Conservation (phyloP, 306 rosid genomes). For the Vicia faba region DNA sequence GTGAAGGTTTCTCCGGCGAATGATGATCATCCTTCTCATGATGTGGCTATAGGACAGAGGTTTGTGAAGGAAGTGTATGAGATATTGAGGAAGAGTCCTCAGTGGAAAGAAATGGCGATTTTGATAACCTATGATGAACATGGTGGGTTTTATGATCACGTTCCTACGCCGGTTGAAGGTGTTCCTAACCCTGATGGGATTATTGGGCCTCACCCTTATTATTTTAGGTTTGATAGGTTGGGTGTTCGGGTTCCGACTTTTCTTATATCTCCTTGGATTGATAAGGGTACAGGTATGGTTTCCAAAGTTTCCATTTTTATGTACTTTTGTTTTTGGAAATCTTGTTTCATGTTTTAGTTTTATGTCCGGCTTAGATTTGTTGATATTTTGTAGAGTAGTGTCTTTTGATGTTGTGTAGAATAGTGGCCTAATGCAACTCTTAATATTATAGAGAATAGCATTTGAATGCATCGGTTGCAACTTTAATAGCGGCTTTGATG, state of each 20-base stretch:
- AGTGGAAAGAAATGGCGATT: constrained; percentile 90
- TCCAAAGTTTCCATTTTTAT: constrained; percentile 17
- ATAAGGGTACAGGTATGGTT: constrained; percentile 75
- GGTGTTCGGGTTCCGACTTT: constrained; percentile 91
- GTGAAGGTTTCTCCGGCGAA: constrained; percentile 67
- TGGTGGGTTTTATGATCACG: constrained; percentile 95
- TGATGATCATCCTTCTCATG: constrained; percentile 96
- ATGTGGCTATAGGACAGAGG: constrained; percentile 82
- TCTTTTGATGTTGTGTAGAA: background rate
- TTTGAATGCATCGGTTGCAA: background rate
- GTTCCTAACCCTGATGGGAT: constrained; percentile 95
- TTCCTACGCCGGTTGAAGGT: constrained; percentile 73
- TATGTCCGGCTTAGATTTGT: background rate
- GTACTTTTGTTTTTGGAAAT: background rate
- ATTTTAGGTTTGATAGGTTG: constrained; percentile 77
- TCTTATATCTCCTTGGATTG: constrained; percentile 87
- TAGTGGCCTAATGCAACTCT: background rate
- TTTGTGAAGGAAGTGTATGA: constrained; percentile 93
- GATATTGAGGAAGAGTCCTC: constrained; percentile 78
- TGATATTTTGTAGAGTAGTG: background rate
- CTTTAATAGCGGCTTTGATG: background rate
- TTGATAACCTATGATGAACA: constrained; percentile 91
- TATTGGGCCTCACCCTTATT: constrained; percentile 72
- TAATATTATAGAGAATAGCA: background rate
- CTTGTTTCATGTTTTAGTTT: background rate